Conservation (phyloP, 192 early-diverging fungal species). For the Podila epicladia region DNA sequence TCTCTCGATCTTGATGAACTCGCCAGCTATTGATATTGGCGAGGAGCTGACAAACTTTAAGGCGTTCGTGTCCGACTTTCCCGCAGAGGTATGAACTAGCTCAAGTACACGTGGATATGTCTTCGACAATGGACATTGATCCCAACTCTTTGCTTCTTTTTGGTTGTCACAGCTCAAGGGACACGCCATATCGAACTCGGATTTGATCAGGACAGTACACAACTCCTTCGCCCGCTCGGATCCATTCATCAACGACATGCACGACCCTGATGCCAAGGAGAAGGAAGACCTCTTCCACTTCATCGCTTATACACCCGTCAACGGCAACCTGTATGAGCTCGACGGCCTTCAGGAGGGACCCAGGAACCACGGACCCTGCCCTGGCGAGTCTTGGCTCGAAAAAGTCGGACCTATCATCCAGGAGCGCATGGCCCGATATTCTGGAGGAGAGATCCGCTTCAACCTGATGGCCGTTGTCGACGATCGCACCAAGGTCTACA, state of each 20-base stretch:
- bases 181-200: conserved; percentile 81
- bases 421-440: conserved; percentile 70
- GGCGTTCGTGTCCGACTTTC: conserved; percentile 74
- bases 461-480: conserved; percentile 83
- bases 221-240: conserved; percentile 85
- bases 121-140: not conserved
- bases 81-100: conserved; percentile 64
- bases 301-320: conserved; percentile 79
- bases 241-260: conserved; percentile 76
- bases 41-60: conserved; percentile 73
- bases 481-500: conserved; percentile 66
- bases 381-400: conserved; percentile 70
- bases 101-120: no score
- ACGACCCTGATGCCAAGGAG: conserved; percentile 60
- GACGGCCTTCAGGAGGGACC: conserved; percentile 79
- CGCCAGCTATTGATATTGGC: conserved; percentile 74
- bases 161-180: conserved; percentile 66
- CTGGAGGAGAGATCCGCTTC: conserved; percentile 73
- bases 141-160: not conserved
- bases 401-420: conserved; percentile 73
- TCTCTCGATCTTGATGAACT: conserved; percentile 78
- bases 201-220: conserved; percentile 78
- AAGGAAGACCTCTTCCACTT: conserved; percentile 85
- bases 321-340: conserved; percentile 78
- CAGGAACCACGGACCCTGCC: conserved; percentile 71